Percentiles rank a stretch among this genome's conserved stretches.
Evolutionary conservation across 2,329 filamentous ascomycete genomes (phyloP).

Genomic region (Monascus ruber): DNA sequence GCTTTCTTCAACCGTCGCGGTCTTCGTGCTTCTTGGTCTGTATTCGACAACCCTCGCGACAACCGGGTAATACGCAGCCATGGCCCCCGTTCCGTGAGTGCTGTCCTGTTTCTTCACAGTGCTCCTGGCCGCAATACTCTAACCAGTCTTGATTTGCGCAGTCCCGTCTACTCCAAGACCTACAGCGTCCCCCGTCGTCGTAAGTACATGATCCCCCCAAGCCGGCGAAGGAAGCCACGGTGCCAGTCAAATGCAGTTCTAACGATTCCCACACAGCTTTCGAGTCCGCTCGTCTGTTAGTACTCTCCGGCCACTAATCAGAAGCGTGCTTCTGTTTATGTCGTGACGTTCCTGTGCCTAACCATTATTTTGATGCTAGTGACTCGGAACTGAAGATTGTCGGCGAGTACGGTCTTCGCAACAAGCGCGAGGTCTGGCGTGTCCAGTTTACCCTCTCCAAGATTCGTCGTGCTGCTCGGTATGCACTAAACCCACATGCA

Average conservation of each 20-base stretch:
- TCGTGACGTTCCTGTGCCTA: constrained; percentile 60
- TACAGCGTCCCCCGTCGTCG: constrained; percentile 94
- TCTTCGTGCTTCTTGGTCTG: constrained; percentile 14
- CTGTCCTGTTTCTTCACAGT: constrained; percentile 10
- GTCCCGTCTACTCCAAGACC: constrained; percentile 91
- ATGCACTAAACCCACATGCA: constrained; percentile 27
- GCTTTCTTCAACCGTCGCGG: constrained; percentile 10
- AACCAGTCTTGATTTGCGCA: constrained; percentile 15
- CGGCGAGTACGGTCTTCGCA: constrained; percentile 98
- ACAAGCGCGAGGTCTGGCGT: constrained; percentile 99
- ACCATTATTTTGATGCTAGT: constrained; percentile 59
- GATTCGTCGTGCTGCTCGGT: constrained; percentile 99
- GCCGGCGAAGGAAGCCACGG: not conserved
- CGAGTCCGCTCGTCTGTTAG: constrained; percentile 99
- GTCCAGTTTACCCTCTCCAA: constrained; percentile 99
- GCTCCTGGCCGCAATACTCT: constrained; percentile 27
- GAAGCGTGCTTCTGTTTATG: constrained; percentile 95
- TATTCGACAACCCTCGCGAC: constrained; percentile 25
- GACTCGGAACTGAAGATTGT: constrained; percentile 99
- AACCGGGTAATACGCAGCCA: constrained; percentile 28
- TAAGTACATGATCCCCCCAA: constrained; percentile 26
- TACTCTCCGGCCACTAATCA: constrained; percentile 88
- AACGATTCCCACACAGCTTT: constrained; percentile 51
- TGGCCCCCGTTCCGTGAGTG: constrained; percentile 34
- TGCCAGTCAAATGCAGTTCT: constrained; percentile 5